Base-by-base conservation (phyloP, 148 eudicot species). In the Mesembryanthemum crystallinum region DNA sequence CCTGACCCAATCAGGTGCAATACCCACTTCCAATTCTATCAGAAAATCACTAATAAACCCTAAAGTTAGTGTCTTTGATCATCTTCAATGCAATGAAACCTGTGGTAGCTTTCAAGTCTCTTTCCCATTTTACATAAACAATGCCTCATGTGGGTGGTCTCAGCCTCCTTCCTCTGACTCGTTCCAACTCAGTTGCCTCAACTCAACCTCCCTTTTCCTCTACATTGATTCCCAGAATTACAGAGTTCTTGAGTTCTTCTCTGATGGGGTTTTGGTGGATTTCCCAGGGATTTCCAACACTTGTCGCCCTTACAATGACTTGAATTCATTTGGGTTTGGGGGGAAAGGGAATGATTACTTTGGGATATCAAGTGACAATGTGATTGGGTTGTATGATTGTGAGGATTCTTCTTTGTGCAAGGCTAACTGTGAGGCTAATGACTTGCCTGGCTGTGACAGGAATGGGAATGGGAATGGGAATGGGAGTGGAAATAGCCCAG, bases 321-420 rank as follows among this genome's bases (percentile, higher is more conserved):
- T 92, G 25, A 88, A 78, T 60, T 85, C 91, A 35, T 92, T 92
- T 67, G 75, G 78, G 66, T 90, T 92, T 69, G 33, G 57, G 8
- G 86, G 82, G 29, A 85, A 89, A 5, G 86, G 82, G 29, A 85
- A 89, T 39, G 73, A 78, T 18, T 85, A 74, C 79, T 87, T 91
- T 73, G 89, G 89, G 21, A 86, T 93, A 5, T 91, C 96, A 10
- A 72, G 64, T 52, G 98, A 93, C 62, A 93, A 93, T 72, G 81
- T 90, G 14, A 68, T 93, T 52, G 96, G 89, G 3, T 78, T 93
- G 78, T 93, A 93, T 58, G 92, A 87, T 61, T 93, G 98, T 66
- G 92, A 89, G 65, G 98, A 93, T 69, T 87, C 98, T 3, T 90
- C 92, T 10, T 79, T 88, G 69, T 93, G 98, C 73, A 86, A 87